Conservation (phyloP, 2,329 filamentous ascomycete genomes). For the Colletotrichum godetiae region DNA sequence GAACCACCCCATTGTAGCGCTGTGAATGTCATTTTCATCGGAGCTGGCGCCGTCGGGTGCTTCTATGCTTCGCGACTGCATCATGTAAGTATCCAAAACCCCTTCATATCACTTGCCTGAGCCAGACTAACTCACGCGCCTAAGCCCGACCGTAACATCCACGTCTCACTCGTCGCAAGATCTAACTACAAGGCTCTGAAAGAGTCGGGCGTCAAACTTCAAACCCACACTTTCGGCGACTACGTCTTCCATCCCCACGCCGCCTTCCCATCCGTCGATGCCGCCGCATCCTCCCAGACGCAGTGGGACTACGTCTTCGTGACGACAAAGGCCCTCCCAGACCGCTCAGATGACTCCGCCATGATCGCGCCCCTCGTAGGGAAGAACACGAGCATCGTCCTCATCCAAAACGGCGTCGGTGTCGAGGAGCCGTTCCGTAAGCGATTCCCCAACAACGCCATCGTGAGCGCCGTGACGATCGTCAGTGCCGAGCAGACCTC, state of each 20-base stretch:
- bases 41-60: conserved; percentile 77
- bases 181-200: conserved; percentile 77
- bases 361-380: conserved; percentile 71
- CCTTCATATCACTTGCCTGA: background rate
- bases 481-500: conserved; percentile 74
- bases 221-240: conserved; percentile 74
- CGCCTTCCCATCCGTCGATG: conserved; percentile 70
- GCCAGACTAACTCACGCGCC: conserved; percentile 35
- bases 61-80: conserved; percentile 79
- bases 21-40: conserved; percentile 73
- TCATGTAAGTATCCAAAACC: conserved; percentile 52
- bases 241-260: conserved; percentile 72
- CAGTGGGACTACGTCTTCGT: conserved; percentile 73
- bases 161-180: conserved; percentile 77
- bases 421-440: conserved; percentile 74
- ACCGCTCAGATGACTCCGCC: conserved; percentile 69
- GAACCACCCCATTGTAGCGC: conserved; percentile 44
- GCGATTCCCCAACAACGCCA: conserved; percentile 69
- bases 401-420: conserved; percentile 79
- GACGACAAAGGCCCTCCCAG: conserved; percentile 77
- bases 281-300: conserved; percentile 52
- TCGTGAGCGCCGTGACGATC: conserved; percentile 77
- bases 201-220: conserved; percentile 69
- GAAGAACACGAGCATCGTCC: conserved; percentile 66
- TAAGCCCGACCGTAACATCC: conserved; percentile 61